A percentile compares a stretch with the other conserved stretches of the same genome.
Evolutionary conservation across 2,329 filamentous ascomycete genomes (phyloP).

Genomic region (Fusarium poae): DNA sequence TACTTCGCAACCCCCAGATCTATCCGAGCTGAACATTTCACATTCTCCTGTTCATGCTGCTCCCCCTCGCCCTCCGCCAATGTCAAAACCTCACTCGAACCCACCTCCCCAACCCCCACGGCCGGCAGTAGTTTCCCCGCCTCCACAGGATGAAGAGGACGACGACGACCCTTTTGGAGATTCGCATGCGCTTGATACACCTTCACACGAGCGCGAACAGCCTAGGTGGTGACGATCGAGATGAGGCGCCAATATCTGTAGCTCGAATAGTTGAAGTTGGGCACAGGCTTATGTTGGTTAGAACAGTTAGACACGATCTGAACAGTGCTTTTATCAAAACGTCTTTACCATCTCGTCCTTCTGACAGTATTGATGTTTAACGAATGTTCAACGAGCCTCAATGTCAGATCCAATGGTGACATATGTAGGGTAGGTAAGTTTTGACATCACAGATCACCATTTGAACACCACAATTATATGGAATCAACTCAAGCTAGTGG

Average conservation of each 20-base stretch:
- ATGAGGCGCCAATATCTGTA: background rate
- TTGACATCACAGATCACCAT: background rate
- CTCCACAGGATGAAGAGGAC: slow-evolving; percentile 76
- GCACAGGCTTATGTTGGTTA: background rate
- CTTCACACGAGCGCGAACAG: slow-evolving; percentile 49
- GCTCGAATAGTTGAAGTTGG: background rate
- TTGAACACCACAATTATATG: background rate
- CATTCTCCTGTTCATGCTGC: slow-evolving; percentile 58
- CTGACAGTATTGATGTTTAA: background rate
- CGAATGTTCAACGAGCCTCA: background rate
- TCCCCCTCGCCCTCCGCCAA: slow-evolving; percentile 57
- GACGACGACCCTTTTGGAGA: slow-evolving; percentile 92
- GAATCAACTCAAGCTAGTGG: background rate
- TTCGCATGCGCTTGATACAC: slow-evolving; percentile 73
- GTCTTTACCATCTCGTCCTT: background rate
- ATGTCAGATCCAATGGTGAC: too few species aligned
- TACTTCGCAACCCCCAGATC: slow-evolving; percentile 56
- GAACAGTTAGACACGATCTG: background rate
- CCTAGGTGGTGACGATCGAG: slow-evolving; percentile 48
- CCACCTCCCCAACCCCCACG: slow-evolving; percentile 41
- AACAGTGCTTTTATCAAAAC: background rate
- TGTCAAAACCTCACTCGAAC: slow-evolving; percentile 41
- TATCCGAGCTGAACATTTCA: slow-evolving; percentile 61
- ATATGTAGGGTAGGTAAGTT: background rate
- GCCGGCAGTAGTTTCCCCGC: slow-evolving; percentile 21